A percentile compares a stretch with the other conserved stretches of the same genome.
These are phyloP conservation scores for Sugiyamaella floridensis DNA, from an alignment of 805 yeast species.

Conservation along the genomic window DNA sequence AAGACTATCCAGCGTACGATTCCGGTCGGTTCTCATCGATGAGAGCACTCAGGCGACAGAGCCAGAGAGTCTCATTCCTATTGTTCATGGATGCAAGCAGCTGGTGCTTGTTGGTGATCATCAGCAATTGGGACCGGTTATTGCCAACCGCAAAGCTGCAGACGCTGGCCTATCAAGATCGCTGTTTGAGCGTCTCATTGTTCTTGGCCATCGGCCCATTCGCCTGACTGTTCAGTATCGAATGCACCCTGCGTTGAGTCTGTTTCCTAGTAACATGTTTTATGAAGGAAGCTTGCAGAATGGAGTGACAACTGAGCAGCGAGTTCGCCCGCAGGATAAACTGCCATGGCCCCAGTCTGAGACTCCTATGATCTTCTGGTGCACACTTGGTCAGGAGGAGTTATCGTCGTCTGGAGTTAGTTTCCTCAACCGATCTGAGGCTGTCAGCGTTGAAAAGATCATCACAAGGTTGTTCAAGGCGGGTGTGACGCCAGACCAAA, in stretches of 20 bases:
- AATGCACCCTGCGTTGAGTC: conserved; percentile 85
- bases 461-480: conserved; percentile 66
- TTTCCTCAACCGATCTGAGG: conserved; percentile 79
- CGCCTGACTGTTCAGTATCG: conserved; percentile 89
- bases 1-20: conserved; percentile 48
- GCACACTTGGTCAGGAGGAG: conserved; percentile 82
- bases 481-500: conserved; percentile 72
- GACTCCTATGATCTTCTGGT: conserved; percentile 96
- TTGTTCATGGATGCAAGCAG: conserved; percentile 83
- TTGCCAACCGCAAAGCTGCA: conserved; percentile 70
- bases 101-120: conserved; percentile 91
- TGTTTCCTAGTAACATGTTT: conserved; percentile 84
- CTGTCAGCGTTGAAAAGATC: conserved; percentile 76
- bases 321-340: conserved; percentile 45
- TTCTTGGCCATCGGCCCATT: conserved; percentile 77
- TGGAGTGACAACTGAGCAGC: conserved; percentile 75
- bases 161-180: conserved; percentile 85
- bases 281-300: conserved; percentile 89
- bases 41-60: conserved; percentile 93
- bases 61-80: conserved; percentile 85
- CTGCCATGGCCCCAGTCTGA: conserved; percentile 91
- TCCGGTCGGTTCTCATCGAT: conserved; percentile 79
- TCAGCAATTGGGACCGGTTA: conserved; percentile 91
- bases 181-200: conserved; percentile 75
- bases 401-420: conserved; percentile 76